A percentile compares a stretch with the other conserved stretches of the same genome.
Evolutionary conservation across 345 rosid species (phyloP).

Genomic region (Firmiana major): DNA sequence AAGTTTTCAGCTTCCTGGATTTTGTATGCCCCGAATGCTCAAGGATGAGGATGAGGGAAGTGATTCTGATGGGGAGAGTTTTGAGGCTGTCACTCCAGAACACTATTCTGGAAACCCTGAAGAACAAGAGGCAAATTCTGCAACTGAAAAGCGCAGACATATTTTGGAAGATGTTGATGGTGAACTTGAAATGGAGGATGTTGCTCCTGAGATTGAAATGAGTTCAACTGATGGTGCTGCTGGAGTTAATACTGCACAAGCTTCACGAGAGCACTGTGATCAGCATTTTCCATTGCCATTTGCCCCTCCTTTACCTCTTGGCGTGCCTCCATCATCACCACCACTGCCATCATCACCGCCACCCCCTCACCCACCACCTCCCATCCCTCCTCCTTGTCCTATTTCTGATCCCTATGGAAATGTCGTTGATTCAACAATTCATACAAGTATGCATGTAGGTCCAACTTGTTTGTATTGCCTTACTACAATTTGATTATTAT

Average conservation of each 20-base stretch:
- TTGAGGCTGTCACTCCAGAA: slow-evolving; percentile 97
- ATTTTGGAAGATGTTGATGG: slow-evolving; percentile 93
- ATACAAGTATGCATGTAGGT: slow-evolving; percentile 40
- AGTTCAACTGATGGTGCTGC: slow-evolving; percentile 25
- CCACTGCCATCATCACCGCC: slow-evolving; percentile 49
- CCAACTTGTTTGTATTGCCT: slow-evolving; percentile 9
- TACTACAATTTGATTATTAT: neutral
- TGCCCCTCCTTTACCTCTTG: slow-evolving; percentile 48
- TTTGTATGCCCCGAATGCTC: slow-evolving; percentile 86
- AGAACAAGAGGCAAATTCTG: slow-evolving; percentile 34
- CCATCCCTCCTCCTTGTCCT: slow-evolving; percentile 37
- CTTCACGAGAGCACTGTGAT: slow-evolving; percentile 32
- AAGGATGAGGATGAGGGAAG: slow-evolving; percentile 77
- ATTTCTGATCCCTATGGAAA: slow-evolving; percentile 40
- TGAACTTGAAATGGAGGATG: slow-evolving; percentile 98
- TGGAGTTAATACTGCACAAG: slow-evolving; percentile 27
- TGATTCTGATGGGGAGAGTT: slow-evolving; percentile 87
- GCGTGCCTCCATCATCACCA: slow-evolving; percentile 50
- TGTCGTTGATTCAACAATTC: slow-evolving; percentile 32
- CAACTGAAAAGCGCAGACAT: slow-evolving; percentile 59
- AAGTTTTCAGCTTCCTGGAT: slow-evolving; percentile 92
- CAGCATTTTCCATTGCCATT: slow-evolving; percentile 31
- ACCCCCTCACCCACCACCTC: slow-evolving; percentile 35
- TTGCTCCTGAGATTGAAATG: slow-evolving; percentile 74
- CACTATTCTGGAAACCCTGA: slow-evolving; percentile 47